Percentiles rank a stretch among this genome's conserved stretches.
Conservation (phyloP, 345 rosid genomes). For the Litchi chinensis region DNA sequence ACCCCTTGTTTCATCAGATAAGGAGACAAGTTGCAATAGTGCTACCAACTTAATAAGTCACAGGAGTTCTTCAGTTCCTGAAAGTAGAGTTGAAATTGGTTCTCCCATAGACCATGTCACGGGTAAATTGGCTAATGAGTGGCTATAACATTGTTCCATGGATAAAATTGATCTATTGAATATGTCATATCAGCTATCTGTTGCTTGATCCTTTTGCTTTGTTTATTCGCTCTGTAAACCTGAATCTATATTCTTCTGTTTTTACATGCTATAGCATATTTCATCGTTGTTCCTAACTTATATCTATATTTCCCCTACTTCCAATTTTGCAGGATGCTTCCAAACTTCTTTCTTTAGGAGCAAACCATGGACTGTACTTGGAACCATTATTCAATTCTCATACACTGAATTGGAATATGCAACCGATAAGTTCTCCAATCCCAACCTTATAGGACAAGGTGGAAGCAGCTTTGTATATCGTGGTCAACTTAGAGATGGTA, state of each 20-base stretch:
- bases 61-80: slow-evolving; percentile 49
- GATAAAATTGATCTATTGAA: slow-evolving; percentile 9
- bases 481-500: slow-evolving; percentile 84
- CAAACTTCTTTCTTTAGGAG: slow-evolving; percentile 49
- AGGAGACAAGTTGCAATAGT: slow-evolving; percentile 77
- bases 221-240: slow-evolving; percentile 1
- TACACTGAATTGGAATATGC: slow-evolving; percentile 75
- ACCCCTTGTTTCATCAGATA: slow-evolving; percentile 63
- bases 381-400: slow-evolving; percentile 62
- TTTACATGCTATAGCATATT: background rate
- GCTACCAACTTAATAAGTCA: slow-evolving; percentile 68
- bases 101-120: slow-evolving; percentile 39
- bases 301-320: background rate
- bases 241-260: background rate
- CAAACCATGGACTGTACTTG: slow-evolving; percentile 53
- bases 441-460: slow-evolving; percentile 78
- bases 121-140: slow-evolving; percentile 35
- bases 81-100: slow-evolving; percentile 39
- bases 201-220: background rate
- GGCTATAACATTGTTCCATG: background rate
- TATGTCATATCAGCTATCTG: background rate
- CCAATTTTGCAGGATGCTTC: slow-evolving; percentile 62
- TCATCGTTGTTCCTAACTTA: slow-evolving; percentile 8
- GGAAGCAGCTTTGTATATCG: slow-evolving; percentile 89
- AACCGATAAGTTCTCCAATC: slow-evolving; percentile 72